Conservation (phyloP, 106 monocot genomes). For the Dendrobium officinale region DNA sequence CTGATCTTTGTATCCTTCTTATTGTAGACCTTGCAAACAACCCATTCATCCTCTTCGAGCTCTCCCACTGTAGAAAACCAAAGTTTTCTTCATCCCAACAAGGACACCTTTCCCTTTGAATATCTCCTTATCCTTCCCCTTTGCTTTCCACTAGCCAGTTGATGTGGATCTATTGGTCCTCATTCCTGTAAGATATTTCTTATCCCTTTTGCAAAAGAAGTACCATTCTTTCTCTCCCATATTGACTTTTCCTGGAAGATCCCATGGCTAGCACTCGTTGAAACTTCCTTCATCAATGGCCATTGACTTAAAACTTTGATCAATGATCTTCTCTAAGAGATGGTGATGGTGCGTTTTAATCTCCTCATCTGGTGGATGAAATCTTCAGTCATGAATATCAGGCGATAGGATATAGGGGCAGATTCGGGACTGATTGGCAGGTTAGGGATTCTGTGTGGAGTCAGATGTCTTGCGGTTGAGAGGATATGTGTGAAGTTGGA, state of each 20-base stretch:
- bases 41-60: slow-evolving; percentile 3
- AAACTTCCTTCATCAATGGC: slow-evolving; percentile 31
- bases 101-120: no score
- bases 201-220: slow-evolving; percentile 39
- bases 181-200: slow-evolving; percentile 38
- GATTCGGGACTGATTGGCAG: no score
- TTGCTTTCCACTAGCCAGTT: slow-evolving; percentile 60
- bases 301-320: not conserved
- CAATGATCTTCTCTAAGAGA: not conserved
- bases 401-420: no score
- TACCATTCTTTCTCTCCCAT: slow-evolving; percentile 37
- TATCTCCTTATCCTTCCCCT: slow-evolving; percentile 36
- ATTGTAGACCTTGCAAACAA: not conserved
- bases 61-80: slow-evolving; percentile 10
- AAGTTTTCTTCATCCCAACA: slow-evolving; percentile 9
- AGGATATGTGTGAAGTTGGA: no score
- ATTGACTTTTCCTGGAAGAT: slow-evolving; percentile 33
- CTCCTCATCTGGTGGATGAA: slow-evolving; percentile 2
- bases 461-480: no score
- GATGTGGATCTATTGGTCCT: slow-evolving; percentile 59
- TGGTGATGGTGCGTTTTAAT: not conserved
- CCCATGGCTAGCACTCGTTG: slow-evolving; percentile 38
- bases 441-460: no score
- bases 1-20: not conserved
- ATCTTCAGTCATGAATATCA: not conserved